phyloP scores from a whole-genome alignment of 177 flowering plant species.

The Vitis hybrid region DNA sequence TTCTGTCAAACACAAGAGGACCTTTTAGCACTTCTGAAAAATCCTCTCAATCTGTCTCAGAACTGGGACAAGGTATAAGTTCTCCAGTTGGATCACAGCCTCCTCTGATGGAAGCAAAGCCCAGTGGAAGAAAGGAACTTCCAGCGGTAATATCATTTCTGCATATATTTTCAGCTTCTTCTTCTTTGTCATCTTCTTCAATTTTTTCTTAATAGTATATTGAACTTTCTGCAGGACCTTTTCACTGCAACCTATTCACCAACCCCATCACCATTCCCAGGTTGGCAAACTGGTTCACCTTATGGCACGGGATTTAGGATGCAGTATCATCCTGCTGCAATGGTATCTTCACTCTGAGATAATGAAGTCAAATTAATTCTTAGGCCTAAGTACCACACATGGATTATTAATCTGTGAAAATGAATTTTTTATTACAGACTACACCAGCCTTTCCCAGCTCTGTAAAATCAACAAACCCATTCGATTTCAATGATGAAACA shows the following conservation, averaged over 20 bases:
- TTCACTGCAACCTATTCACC: slow-evolving; percentile 37
- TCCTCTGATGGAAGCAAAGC: slow-evolving; percentile 17
- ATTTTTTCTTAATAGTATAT: background rate
- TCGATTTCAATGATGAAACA: slow-evolving; percentile 34
- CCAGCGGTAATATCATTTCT: slow-evolving; percentile 34
- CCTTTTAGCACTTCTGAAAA: slow-evolving; percentile 18
- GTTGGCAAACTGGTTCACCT: slow-evolving; percentile 39
- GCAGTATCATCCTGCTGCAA: slow-evolving; percentile 32
- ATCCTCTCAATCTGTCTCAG: slow-evolving; percentile 18
- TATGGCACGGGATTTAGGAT: slow-evolving; percentile 30
- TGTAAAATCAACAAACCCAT: slow-evolving; percentile 44
- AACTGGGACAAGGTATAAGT: slow-evolving; percentile 12
- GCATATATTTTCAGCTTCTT: background rate
- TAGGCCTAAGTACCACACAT: background rate
- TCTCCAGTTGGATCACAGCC: slow-evolving; percentile 14
- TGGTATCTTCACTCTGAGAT: slow-evolving; percentile 21
- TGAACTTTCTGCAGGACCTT: slow-evolving; percentile 42
- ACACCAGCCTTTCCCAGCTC: slow-evolving; percentile 21
- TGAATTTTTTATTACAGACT: slow-evolving; percentile 25
- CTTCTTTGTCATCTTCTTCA: background rate
- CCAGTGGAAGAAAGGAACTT: slow-evolving; percentile 46
- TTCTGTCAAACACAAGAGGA: slow-evolving; percentile 10
- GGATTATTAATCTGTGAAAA: background rate
- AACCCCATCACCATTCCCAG: slow-evolving; percentile 19
- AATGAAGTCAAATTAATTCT: background rate